Evolutionary conservation across 805 yeast species (phyloP), one percentile per base, ranked within the genome.

Genomic region (Deakozyma indianensis): DNA sequence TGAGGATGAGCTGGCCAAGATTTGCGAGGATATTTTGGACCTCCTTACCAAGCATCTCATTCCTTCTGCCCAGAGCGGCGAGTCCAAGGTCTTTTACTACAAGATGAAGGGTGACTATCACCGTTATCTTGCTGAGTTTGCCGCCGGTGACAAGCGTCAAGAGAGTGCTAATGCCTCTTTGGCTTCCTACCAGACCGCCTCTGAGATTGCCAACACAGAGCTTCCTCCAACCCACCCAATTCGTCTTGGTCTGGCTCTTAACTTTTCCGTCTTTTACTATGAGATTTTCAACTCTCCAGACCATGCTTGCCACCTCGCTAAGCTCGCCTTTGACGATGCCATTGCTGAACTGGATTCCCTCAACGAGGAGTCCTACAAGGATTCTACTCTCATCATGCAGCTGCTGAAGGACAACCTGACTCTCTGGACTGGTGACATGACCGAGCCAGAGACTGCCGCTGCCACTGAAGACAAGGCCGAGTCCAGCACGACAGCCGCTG

Each of bases 51-150:
- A 83, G 60, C 92, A 86, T 68, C 78, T 90, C 66, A 87, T 90
- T 62, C 90, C 96, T 58, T 76, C 87, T 55, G 96, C 97, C 54
- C 94, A 86, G 67, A 78, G 94, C 53, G 97, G 97, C 61, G 98
- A 90, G 73, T 86, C 96, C 45, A 90, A 90, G 76, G 98, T 90
- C 47, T 90, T 90, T 71, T 90, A 90, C 77, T 90, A 87, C 74
- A 90, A 90, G 80, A 90, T 90, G 96, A 88, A 90, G 76, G 98
- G 98, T 73, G 98, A 90, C 70, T 90, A 90, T 77, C 95, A 88
- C 76, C 94, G 98, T 74, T 90, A 90, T 70, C 77, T 90, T 69
- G 98, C 98, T 50, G 98, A 90, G 73, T 90, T 92, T 63, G 94
- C 97, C 53, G 74, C 82, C 58, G 79, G 86, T 56, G 96, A 86